Evolutionary conservation across 1,284 basidiomycete genomes (phyloP).

Genomic region (Microbotryum silenes-acaulis): DNA sequence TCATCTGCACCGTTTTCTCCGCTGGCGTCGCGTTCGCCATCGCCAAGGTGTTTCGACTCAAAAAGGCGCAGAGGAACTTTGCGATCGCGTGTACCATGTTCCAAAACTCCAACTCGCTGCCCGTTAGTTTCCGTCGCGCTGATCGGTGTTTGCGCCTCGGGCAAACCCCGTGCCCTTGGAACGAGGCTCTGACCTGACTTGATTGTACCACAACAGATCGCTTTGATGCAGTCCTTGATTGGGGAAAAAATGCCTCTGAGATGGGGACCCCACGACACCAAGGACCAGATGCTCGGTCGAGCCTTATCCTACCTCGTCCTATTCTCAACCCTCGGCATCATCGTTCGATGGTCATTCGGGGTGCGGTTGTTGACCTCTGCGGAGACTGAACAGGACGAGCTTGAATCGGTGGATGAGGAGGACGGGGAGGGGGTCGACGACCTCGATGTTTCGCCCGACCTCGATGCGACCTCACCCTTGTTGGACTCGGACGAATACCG

Average conservation of each 20-base stretch:
- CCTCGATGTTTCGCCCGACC: too few relatives aligned
- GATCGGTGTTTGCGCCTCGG: too few relatives aligned
- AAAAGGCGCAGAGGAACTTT: constrained; percentile 41
- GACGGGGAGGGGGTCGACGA: not conserved
- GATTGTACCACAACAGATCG: constrained; percentile 31
- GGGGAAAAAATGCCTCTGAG: constrained; percentile 32
- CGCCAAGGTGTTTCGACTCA: constrained; percentile 38
- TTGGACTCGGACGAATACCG: too few relatives aligned
- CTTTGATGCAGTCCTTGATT: constrained; percentile 44
- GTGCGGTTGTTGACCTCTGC: constrained; percentile 43
- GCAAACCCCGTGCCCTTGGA: too few relatives aligned
- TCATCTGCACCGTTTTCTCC: constrained; percentile 40
- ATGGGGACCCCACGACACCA: constrained; percentile 36
- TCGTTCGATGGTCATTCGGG: constrained; percentile 44
- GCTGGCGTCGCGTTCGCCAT: constrained; percentile 38
- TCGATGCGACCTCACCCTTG: too few relatives aligned
- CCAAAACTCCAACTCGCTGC: constrained; percentile 42
- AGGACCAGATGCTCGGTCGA: constrained; percentile 34
- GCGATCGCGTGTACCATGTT: constrained; percentile 36
- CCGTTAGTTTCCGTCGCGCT: constrained; percentile 9
- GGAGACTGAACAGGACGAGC: constrained; percentile 29
- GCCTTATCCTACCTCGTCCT: constrained; percentile 38
- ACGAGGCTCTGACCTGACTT: too few relatives aligned
- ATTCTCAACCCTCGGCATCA: constrained; percentile 45
- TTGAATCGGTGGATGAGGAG: constrained; percentile 2